phyloP scores from a whole-genome alignment of 345 rosid genomes.

The Euclidium syriacum region DNA sequence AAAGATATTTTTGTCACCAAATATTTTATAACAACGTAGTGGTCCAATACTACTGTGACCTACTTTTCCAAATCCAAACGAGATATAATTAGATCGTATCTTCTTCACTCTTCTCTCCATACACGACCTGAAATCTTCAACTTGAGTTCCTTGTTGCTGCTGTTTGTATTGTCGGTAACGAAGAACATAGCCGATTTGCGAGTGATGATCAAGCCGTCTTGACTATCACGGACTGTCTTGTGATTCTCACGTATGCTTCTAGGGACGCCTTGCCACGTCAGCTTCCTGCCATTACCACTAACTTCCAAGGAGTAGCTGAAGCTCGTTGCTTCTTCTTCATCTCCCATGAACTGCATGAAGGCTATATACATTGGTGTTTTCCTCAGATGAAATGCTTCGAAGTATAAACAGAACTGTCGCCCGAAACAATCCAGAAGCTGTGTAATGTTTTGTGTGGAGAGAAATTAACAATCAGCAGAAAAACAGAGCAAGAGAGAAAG shows the following conservation, averaged over 20 bases:
- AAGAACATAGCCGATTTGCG: constrained; percentile 41
- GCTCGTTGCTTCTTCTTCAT: constrained; percentile 38
- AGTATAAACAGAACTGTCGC: constrained; percentile 35
- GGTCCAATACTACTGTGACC: neutral
- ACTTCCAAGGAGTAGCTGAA: constrained; percentile 40
- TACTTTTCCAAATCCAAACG: neutral
- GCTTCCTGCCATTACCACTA: constrained; percentile 35
- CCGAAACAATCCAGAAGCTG: constrained; percentile 41
- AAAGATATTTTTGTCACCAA: constrained; percentile 2
- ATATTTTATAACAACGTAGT: neutral
- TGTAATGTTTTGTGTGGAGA: neutral
- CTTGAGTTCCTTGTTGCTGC: constrained; percentile 37
- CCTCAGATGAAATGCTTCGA: constrained; percentile 35
- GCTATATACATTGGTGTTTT: constrained; percentile 36
- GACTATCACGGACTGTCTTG: constrained; percentile 36
- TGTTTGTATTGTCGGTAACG: constrained; percentile 33
- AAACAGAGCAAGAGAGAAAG: neutral
- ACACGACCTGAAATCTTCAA: constrained; percentile 49
- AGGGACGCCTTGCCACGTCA: constrained; percentile 37
- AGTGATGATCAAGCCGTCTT: constrained; percentile 40
- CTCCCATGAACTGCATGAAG: constrained; percentile 41
- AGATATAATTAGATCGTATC: neutral
- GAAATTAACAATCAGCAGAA: neutral
- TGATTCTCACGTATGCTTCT: constrained; percentile 37
- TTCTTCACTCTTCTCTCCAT: constrained; percentile 40